Percentiles rank a stretch among this genome's conserved stretches.
phyloP scores from a whole-genome alignment of 345 rosid species.

The Ceriops zippeliana region DNA sequence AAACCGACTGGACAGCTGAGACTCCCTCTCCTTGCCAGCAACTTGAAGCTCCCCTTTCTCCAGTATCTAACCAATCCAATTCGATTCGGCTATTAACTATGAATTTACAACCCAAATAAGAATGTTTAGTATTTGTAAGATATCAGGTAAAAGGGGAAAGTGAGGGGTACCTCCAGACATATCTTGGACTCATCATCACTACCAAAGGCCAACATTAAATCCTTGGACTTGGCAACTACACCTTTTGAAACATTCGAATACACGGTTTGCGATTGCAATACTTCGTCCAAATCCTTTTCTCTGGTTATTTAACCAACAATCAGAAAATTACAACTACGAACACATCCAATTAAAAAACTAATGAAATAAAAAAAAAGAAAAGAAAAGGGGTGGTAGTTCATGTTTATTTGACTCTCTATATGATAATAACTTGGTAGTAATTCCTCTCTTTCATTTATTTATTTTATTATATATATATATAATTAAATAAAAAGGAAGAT shows the following conservation, averaged over 20 bases:
- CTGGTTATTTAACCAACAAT: slow-evolving; percentile 30
- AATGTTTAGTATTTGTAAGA: neutral
- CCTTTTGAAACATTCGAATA: slow-evolving; percentile 92
- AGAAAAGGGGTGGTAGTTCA: no score
- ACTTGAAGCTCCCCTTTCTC: slow-evolving; percentile 98
- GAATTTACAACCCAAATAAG: neutral
- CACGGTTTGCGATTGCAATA: slow-evolving; percentile 89
- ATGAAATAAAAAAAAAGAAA: neutral
- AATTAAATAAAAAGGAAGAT: neutral
- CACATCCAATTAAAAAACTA: neutral
- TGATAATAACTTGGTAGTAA: neutral
- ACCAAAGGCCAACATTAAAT: slow-evolving; percentile 61
- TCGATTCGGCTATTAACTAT: neutral
- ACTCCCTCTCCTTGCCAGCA: slow-evolving; percentile 97
- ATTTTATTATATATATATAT: no score
- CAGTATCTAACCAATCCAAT: slow-evolving; percentile 49
- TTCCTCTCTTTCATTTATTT: no score
- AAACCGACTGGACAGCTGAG: slow-evolving; percentile 86
- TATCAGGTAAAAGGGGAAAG: neutral
- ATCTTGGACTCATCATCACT: slow-evolving; percentile 73
- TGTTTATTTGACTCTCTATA: neutral
- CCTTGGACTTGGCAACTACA: slow-evolving; percentile 82
- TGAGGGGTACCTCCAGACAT: slow-evolving; percentile 59
- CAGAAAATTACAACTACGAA: no score
- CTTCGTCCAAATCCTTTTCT: slow-evolving; percentile 96